These are phyloP conservation scores for Suhomyces xylopsoci DNA, from an alignment of 805 yeast genomes.

Conservation along the genomic window DNA sequence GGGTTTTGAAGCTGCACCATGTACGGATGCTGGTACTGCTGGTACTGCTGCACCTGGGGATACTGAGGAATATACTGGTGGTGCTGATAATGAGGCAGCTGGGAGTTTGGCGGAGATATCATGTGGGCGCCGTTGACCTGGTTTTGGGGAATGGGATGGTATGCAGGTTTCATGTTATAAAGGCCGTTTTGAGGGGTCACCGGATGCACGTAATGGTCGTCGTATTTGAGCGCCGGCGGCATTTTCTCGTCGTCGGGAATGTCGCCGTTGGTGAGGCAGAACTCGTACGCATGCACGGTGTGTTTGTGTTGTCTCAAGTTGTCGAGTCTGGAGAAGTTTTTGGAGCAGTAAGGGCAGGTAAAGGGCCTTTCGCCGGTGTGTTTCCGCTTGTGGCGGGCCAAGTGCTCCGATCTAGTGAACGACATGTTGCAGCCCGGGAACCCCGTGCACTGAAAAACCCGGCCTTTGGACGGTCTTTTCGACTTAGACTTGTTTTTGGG, in stretches of 20 bases:
- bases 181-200: slow-evolving; percentile 11
- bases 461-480: slow-evolving; percentile 48
- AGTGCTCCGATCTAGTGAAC: slow-evolving; percentile 86
- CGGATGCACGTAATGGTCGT: slow-evolving; percentile 5
- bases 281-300: slow-evolving; percentile 53
- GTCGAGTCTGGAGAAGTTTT: slow-evolving; percentile 79
- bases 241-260: slow-evolving; percentile 2
- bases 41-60: slow-evolving; percentile 13
- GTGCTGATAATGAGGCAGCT: slow-evolving; percentile 18
- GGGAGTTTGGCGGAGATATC: slow-evolving; percentile 28
- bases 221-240: not conserved
- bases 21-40: slow-evolving; percentile 10
- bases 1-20: not conserved
- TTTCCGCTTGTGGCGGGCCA: slow-evolving; percentile 87
- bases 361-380: slow-evolving; percentile 96
- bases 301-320: slow-evolving; percentile 89
- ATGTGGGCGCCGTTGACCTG: slow-evolving; percentile 3
- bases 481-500: slow-evolving; percentile 3
- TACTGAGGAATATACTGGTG: slow-evolving; percentile 1
- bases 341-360: slow-evolving; percentile 76
- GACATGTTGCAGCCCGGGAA: slow-evolving; percentile 85
- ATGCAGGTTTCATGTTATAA: slow-evolving; percentile 2
- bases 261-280: slow-evolving; percentile 12
- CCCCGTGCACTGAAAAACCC: slow-evolving; percentile 81
- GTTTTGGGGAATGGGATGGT: not conserved